A percentile compares a stretch with the other conserved stretches of the same genome.
Evolutionary conservation across 495 filamentous ascomycete genomes (phyloP).

Genomic region (Penicillium parvum): DNA sequence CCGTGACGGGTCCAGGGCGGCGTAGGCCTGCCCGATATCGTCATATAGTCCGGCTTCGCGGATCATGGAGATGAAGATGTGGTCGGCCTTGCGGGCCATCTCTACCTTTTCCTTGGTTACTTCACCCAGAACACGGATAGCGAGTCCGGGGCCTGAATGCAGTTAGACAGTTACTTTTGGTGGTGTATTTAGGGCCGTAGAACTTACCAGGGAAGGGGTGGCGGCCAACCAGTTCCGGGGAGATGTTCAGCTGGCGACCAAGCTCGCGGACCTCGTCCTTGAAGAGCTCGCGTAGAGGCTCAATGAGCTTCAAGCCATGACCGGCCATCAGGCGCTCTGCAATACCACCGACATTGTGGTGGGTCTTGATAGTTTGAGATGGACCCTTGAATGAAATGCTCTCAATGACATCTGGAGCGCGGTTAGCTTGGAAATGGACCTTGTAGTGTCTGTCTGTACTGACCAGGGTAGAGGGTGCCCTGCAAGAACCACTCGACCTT

Average conservation of each 20-base stretch:
- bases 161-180: conserved; percentile 16
- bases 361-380: conserved; percentile 25
- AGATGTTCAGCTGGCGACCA: conserved; percentile 71
- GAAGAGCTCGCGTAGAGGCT: conserved; percentile 77
- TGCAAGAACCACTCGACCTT: conserved; percentile 81
- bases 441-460: conserved; percentile 13
- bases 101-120: conserved; percentile 74
- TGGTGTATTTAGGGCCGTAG: neutral
- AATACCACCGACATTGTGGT: conserved; percentile 31
- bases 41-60: conserved; percentile 77
- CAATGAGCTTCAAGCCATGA: conserved; percentile 53
- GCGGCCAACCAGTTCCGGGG: conserved; percentile 72
- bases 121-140: conserved; percentile 84
- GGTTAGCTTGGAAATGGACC: conserved; percentile 4
- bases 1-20: conserved; percentile 52
- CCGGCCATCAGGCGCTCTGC: conserved; percentile 12
- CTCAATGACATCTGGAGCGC: conserved; percentile 11
- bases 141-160: conserved; percentile 63
- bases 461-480: conserved; percentile 68
- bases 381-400: conserved; percentile 18
- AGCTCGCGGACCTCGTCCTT: conserved; percentile 78
- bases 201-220: conserved; percentile 67
- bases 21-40: conserved; percentile 74
- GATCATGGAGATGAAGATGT: conserved; percentile 83
- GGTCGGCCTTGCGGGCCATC: conserved; percentile 79